Evolutionary conservation across 2,329 filamentous ascomycete genomes (phyloP).

Genomic region (Aspergillus fumigatiaffinis): DNA sequence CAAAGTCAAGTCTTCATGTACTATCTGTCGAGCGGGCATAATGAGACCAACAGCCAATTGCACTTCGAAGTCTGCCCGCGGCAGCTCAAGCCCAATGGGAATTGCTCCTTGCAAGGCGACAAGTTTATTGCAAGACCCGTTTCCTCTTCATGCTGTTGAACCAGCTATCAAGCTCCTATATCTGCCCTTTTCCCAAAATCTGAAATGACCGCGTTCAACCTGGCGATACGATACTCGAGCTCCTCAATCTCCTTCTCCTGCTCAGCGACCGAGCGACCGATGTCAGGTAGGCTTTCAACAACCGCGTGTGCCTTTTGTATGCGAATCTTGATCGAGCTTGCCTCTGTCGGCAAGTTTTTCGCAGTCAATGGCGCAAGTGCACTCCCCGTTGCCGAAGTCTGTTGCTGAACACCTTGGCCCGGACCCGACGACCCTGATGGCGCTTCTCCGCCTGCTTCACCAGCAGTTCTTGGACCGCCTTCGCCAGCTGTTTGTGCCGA

Average conservation of each 20-base stretch:
- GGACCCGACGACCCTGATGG: constrained; percentile 12
- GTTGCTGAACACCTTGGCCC: constrained; percentile 18
- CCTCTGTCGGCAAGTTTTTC: constrained; percentile 76
- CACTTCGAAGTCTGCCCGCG: not conserved
- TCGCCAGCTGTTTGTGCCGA: constrained; percentile 41
- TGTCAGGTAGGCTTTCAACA: constrained; percentile 41
- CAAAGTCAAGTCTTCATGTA: not conserved
- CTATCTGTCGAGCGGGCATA: not conserved
- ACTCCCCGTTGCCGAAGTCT: constrained; percentile 23
- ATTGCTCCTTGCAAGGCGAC: not conserved
- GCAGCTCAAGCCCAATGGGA: no score
- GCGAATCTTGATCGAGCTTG: constrained; percentile 75
- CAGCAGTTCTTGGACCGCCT: constrained; percentile 22
- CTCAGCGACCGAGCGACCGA: constrained; percentile 41
- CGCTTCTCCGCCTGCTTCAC: constrained; percentile 22
- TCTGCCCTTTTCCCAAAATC: constrained; percentile 38
- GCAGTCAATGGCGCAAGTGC: constrained; percentile 51
- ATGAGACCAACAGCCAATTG: not conserved
- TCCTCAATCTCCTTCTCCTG: constrained; percentile 43
- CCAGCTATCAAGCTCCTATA: not conserved
- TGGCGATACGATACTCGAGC: constrained; percentile 37
- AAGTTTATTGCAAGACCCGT: not conserved
- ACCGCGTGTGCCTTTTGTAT: constrained; percentile 68
- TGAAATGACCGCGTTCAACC: constrained; percentile 37
- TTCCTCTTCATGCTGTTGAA: not conserved